These are phyloP conservation scores for Fomitopsis pinicola DNA, from an alignment of 1,284 basidiomycete genomes.

Conservation along the genomic window DNA sequence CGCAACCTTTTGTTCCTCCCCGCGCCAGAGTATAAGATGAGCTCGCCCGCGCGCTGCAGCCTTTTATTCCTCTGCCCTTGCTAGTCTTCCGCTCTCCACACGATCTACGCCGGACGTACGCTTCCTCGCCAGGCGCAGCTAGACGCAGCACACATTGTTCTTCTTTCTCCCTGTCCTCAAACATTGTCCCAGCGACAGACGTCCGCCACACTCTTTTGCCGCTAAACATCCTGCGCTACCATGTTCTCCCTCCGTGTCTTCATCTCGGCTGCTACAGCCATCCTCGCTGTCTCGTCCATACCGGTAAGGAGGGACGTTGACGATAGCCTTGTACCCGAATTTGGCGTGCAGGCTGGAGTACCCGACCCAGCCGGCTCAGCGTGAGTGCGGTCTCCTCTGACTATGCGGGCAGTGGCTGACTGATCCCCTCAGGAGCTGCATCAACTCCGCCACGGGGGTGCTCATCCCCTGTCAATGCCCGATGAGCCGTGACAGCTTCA, in stretches of 20 bases:
- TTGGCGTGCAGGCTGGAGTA: conserved; percentile 1
- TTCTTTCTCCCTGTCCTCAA: conserved; percentile 4
- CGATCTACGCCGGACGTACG: conserved; percentile 20
- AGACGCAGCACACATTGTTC: conserved; percentile 9
- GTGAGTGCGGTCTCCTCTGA: background rate
- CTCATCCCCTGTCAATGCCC: conserved; percentile 62
- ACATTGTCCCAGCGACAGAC: conserved; percentile 1
- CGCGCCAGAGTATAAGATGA: no score
- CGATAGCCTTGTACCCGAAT: conserved; percentile 18
- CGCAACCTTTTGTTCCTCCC: no score
- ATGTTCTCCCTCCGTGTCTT: conserved; percentile 23
- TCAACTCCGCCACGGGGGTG: conserved; percentile 37
- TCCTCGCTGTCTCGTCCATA: conserved; percentile 35
- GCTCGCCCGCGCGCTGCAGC: background rate
- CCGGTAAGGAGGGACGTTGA: conserved; percentile 47
- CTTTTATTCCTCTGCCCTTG: background rate
- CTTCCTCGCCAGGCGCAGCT: conserved; percentile 7
- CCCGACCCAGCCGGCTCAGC: conserved; percentile 15
- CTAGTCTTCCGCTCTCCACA: conserved; percentile 14
- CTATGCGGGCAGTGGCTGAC: background rate
- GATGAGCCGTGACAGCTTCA: conserved; percentile 45
- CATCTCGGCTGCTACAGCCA: conserved; percentile 28
- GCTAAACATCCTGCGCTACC: conserved; percentile 8
- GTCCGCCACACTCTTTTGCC: conserved; percentile 5
- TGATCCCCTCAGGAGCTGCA: conserved; percentile 38